Percentiles rank a stretch among this genome's conserved stretches.
Evolutionary conservation across 768 basidiomycete species (phyloP).

Genomic region (Pholiota molesta): DNA sequence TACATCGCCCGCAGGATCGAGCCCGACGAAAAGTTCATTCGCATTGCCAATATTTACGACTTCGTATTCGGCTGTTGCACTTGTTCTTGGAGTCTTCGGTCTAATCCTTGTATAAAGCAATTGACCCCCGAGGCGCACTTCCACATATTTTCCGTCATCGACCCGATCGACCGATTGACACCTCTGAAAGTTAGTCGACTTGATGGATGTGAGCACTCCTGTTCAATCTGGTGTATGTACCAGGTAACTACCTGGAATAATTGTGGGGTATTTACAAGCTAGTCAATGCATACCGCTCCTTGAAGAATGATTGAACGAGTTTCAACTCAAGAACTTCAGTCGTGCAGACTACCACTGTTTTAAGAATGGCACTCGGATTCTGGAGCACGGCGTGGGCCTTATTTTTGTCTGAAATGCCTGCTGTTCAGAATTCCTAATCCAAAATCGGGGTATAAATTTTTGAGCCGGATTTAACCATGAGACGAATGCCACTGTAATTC

Average conservation of each 20-base stretch:
- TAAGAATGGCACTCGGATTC: background rate
- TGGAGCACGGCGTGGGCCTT: background rate
- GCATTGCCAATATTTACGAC: constrained; percentile 2
- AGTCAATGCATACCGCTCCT: background rate
- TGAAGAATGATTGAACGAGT: background rate
- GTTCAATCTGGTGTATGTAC: constrained; percentile 1
- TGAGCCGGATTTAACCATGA: background rate
- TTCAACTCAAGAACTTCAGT: background rate
- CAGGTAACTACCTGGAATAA: constrained; percentile 6
- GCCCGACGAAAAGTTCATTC: constrained; percentile 1
- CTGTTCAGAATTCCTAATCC: background rate
- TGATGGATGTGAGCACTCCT: background rate
- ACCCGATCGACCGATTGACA: background rate
- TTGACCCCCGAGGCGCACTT: background rate
- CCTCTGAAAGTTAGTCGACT: background rate
- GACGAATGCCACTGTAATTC: background rate
- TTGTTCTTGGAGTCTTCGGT: constrained; percentile 6
- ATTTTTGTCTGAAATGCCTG: too few species aligned
- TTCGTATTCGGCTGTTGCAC: background rate
- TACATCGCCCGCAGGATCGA: background rate
- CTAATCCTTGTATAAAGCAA: background rate
- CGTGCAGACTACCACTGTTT: background rate
- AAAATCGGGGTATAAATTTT: too few species aligned
- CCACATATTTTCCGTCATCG: background rate
- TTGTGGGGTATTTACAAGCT: background rate